Evolutionary conservation across 495 filamentous ascomycete species (phyloP).

Genomic region (Hypoxylon fuscum): DNA sequence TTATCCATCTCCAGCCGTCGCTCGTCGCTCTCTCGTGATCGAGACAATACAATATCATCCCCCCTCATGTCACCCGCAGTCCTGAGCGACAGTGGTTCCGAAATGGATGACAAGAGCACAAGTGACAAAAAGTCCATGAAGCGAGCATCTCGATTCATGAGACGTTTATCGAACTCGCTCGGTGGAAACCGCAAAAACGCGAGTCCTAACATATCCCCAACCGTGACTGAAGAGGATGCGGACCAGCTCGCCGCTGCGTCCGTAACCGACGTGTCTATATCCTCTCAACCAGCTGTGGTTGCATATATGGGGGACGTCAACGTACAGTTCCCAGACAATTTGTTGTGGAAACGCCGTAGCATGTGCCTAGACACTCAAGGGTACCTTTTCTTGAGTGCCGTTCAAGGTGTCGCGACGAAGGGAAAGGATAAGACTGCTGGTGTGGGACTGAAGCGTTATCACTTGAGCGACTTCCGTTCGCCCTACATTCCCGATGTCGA

Average conservation of each 20-base stretch:
- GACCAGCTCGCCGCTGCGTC: conserved; percentile 54
- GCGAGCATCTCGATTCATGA: conserved; percentile 79
- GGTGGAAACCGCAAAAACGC: conserved; percentile 58
- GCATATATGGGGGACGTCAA: conserved; percentile 85
- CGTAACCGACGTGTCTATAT: conserved; percentile 44
- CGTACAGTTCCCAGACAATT: conserved; percentile 90
- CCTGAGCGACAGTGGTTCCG: conserved; percentile 42
- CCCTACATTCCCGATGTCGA: conserved; percentile 88
- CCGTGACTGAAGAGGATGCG: conserved; percentile 69
- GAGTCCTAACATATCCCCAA: conserved; percentile 68
- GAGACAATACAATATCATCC: conserved; percentile 31
- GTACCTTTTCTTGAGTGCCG: conserved; percentile 74
- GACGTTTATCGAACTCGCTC: conserved; percentile 77
- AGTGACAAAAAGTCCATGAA: conserved; percentile 67
- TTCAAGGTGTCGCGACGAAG: conserved; percentile 49
- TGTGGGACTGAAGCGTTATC: conserved; percentile 72
- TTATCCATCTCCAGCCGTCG: conserved; percentile 56
- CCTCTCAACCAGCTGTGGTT: conserved; percentile 57
- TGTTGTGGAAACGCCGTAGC: conserved; percentile 90
- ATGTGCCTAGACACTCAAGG: conserved; percentile 81
- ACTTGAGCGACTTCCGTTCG: conserved; percentile 79
- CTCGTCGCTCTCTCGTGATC: conserved; percentile 50
- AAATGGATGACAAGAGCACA: conserved; percentile 44
- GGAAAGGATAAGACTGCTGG: conserved; percentile 46
- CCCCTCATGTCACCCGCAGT: conserved; percentile 44